Base-by-base conservation (phyloP, 345 rosid species). In the Eutrema japonicum region DNA sequence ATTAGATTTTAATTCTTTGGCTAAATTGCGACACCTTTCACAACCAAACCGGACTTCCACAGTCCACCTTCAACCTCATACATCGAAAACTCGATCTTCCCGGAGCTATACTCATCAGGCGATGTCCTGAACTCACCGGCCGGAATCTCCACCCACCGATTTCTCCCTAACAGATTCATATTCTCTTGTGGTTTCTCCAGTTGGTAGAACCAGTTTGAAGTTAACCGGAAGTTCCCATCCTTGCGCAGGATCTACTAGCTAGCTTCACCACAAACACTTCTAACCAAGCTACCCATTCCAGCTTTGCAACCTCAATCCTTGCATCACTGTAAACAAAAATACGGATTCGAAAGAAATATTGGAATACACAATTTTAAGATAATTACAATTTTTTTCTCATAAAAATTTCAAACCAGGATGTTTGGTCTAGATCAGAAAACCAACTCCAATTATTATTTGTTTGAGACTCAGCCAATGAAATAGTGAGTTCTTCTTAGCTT, bases 181-280 rank as follows among this genome's bases (percentile, higher is more conserved):
- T 47, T 48, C 73, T 76, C 84, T 53, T 76, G 58, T 56, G 30
- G 30, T 73, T 35, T 82, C 78, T 64, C 86, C 82, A 48, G 82
- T 78, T 2, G 89, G 85, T 3, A 78, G 73, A 42, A 49, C 54
- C 12, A 84, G 82, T 45, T 85, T 63, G 41, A 87, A 51, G 65
- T 74, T 87, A 55, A 87, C 76, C 2, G 85, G 80, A 42, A 5
- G 12, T 5, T 63, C 78, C 91, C 95, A 89, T 36, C 89, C 95
- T 3, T 36, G 30, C 2, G 80, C 55, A 1, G 56, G 14, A 6
- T 87, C 86, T 35, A 45, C 18, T 42, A 88, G 36, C 18, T 42
- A 88, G 36, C 87, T 79, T 84, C 2, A 87, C 62, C 36, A 82
- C 77, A n/a, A 86, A 77, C 43, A 80, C 65, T 40, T 83, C 88